Evolutionary conservation across 257 asterid species (phyloP), one percentile per base, ranked within the genome.

Genomic region (Handroanthus guayacan): DNA sequence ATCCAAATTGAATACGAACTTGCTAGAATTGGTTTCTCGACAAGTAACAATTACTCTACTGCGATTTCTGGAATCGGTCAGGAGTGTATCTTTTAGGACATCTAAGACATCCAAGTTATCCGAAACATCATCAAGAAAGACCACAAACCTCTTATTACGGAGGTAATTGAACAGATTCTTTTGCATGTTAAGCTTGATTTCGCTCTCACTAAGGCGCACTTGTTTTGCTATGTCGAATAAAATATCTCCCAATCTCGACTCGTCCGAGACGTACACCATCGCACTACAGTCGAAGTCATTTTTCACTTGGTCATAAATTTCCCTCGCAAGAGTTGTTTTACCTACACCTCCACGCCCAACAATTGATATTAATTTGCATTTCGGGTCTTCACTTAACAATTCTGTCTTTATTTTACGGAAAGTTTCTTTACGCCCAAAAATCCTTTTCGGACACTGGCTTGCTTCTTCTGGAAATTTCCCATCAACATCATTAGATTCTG

Each of bases 271-370:
- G 25, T 57, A 57, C 39, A 57, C n/a, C 13, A 2, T 57, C 1
- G 64, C 64, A 2, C 14, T 7, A 57, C 4, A 2, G 1, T 57
- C n/a, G 11, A 57, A 57, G 14, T 20, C 6, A 20, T 20, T 20
- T 57, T 57, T 57, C 39, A 20, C 14, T 57, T 57, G 2, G n/a
- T 6, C n/a, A 57, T 57, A 57, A 18, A 6, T 9, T 20, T 9
- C 25, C 64, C 25, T 57, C 0, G 39, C 64, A 18, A 57, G n/a
- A 1, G 64, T 57, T 1, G 64, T 57, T 5, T 57, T 57, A 8
- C 64, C 64, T 57, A 20, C 39, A 18, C 64, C 64, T 8, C n/a
- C 64, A 0, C 39, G 64, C 64, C 64, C 64, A 57, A 57, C 39
- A 20, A 57, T 14, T 20, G 64, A 57, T 18, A 57, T 57, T 57